phyloP scores from a whole-genome alignment of 352 stramenopile genomes.

The Pythium scleroteichum region DNA sequence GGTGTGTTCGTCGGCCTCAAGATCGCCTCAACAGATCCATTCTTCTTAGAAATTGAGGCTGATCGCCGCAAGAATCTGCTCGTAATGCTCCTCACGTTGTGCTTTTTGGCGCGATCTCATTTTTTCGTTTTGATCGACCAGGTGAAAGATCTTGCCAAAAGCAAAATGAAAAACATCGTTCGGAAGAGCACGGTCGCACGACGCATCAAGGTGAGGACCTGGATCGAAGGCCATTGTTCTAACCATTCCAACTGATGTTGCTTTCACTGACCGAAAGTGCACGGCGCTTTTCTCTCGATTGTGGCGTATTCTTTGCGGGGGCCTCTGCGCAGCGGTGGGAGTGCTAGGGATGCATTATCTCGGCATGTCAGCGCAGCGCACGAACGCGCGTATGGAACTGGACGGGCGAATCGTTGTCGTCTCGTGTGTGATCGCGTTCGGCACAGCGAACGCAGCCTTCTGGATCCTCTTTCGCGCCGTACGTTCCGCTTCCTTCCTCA shows the following conservation, averaged over 20 bases:
- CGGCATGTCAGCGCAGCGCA: constrained; percentile 68
- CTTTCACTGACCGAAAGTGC: constrained; percentile 13
- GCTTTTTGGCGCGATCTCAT: not conserved
- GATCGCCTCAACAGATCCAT: constrained; percentile 61
- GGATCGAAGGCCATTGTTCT: too few species aligned
- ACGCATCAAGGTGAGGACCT: constrained; percentile 37
- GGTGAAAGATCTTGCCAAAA: constrained; percentile 39
- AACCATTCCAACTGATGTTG: not conserved
- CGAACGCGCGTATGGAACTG: constrained; percentile 48
- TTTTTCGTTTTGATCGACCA: constrained; percentile 7
- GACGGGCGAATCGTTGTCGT: constrained; percentile 41
- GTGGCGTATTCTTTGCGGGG: constrained; percentile 48
- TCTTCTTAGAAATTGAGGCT: constrained; percentile 68
- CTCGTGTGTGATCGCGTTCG: constrained; percentile 60
- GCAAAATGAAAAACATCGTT: constrained; percentile 48
- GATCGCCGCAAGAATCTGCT: constrained; percentile 41
- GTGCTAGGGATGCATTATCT: constrained; percentile 77
- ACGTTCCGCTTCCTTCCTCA: constrained; percentile 1
- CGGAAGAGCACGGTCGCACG: constrained; percentile 39
- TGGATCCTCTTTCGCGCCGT: constrained; percentile 80
- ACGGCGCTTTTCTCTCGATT: constrained; percentile 63
- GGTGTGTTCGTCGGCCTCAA: constrained; percentile 63
- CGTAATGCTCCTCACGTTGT: not conserved
- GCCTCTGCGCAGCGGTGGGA: constrained; percentile 53
- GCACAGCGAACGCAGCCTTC: constrained; percentile 63